Percentiles rank a stretch among this genome's conserved stretches.
Evolutionary conservation across 2,329 filamentous ascomycete genomes (phyloP).

Genomic region (Remersonia thermophila): DNA sequence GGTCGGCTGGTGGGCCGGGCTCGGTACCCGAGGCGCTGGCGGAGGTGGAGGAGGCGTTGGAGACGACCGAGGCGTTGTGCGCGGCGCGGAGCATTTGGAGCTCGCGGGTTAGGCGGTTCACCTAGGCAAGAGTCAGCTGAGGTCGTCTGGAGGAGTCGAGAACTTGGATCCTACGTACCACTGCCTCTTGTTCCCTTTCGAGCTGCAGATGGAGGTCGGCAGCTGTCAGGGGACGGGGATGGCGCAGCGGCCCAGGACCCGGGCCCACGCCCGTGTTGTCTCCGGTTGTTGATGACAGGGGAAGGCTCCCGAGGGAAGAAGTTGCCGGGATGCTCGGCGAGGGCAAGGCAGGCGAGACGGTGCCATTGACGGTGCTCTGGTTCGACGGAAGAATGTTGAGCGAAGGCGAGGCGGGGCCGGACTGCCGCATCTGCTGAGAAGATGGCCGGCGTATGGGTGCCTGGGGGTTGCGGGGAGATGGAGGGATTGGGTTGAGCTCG

Average conservation of each 20-base stretch:
- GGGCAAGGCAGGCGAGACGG: constrained; percentile 22
- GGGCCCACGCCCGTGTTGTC: constrained; percentile 36
- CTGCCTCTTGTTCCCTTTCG: constrained; percentile 90
- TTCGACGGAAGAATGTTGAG: constrained; percentile 47
- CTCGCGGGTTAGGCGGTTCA: constrained; percentile 86
- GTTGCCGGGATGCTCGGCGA: constrained; percentile 23
- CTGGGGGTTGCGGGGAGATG: constrained; percentile 34
- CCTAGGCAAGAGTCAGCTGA: constrained; percentile 36
- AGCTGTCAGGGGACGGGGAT: constrained; percentile 76
- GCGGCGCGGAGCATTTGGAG: constrained; percentile 67
- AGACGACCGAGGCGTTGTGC: constrained; percentile 54
- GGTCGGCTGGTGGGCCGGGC: constrained; percentile 31
- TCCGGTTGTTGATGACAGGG: constrained; percentile 8
- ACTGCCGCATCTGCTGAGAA: constrained; percentile 31
- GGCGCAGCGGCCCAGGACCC: constrained; percentile 64
- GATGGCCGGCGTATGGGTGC: constrained; percentile 31
- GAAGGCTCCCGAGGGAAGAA: constrained; percentile 12
- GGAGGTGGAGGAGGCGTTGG: constrained; percentile 52
- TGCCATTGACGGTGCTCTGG: constrained; percentile 35
- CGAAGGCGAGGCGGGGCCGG: constrained; percentile 28
- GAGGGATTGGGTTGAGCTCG: constrained; percentile 44
- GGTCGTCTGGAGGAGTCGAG: background rate
- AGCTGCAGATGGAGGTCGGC: constrained; percentile 81
- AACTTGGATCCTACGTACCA: constrained; percentile 48
- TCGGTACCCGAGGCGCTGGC: constrained; percentile 40